Evolutionary conservation across 306 rosid genomes (phyloP).

Genomic region (Cajanus cajan): DNA sequence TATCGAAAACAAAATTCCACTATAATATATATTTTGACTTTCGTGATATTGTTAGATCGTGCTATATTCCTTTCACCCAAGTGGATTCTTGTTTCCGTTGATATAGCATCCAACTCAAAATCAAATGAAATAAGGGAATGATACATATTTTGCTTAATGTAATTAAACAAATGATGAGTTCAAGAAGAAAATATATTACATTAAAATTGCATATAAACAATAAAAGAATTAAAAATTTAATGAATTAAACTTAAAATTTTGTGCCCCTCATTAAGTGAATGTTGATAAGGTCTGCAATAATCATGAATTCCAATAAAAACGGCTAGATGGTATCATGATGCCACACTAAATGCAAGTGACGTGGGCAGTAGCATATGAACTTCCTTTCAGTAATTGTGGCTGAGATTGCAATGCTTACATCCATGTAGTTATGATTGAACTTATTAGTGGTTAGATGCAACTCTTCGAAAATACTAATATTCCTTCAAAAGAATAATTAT

Average conservation of each 20-base stretch:
- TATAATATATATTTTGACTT: background rate
- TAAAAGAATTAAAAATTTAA: no score
- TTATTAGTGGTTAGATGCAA: background rate
- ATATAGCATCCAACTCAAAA: background rate
- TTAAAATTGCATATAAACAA: no score
- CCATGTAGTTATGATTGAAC: no score
- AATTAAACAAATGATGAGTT: no score
- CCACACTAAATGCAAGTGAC: constrained; percentile 32
- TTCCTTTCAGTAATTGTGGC: background rate
- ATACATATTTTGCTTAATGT: background rate
- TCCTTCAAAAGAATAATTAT: no score
- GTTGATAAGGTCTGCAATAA: background rate
- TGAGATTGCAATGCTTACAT: no score
- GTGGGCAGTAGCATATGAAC: constrained; percentile 11
- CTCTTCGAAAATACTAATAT: background rate
- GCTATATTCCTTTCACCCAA: background rate
- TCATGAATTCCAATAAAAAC: background rate
- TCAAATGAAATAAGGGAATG: background rate
- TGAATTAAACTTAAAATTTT: no score
- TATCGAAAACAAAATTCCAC: no score
- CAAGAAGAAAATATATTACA: no score
- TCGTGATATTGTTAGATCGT: background rate
- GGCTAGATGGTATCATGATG: background rate
- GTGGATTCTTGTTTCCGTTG: background rate
- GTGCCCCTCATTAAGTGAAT: no score